Evolutionary conservation across 768 basidiomycete genomes (phyloP).

Genomic region (Austroboletus eburneus): DNA sequence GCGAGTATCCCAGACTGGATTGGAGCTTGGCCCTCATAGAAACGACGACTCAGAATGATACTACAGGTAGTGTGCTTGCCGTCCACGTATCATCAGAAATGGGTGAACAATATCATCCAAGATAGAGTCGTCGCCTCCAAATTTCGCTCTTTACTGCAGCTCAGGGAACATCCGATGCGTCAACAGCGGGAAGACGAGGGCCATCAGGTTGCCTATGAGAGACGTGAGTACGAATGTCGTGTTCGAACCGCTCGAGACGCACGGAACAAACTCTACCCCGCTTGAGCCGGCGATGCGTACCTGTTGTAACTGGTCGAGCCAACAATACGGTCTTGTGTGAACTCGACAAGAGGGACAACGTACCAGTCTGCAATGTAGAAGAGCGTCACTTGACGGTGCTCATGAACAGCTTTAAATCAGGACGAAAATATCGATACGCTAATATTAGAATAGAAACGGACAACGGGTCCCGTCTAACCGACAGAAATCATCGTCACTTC

Average conservation of each 20-base stretch:
- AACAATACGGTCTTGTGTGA: no score
- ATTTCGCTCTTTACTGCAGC: slow-evolving; percentile 45
- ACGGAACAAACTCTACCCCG: slow-evolving; percentile 48
- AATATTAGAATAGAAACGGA: background rate
- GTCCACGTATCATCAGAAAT: no score
- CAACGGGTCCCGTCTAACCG: slow-evolving; percentile 12
- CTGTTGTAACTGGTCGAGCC: slow-evolving; percentile 35
- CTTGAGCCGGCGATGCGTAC: slow-evolving; percentile 53
- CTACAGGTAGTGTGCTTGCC: no score
- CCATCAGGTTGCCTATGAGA: slow-evolving; percentile 35
- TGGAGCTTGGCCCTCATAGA: no score
- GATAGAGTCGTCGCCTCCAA: no score
- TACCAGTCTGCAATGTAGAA: slow-evolving; percentile 51
- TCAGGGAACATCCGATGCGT: slow-evolving; percentile 41
- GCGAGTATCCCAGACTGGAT: no score
- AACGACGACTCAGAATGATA: no score
- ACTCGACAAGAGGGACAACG: no score
- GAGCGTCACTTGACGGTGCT: slow-evolving; percentile 38
- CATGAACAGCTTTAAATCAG: slow-evolving; percentile 41
- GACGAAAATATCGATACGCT: slow-evolving; percentile 2
- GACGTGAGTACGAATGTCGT: no score
- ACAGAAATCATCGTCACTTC: slow-evolving; percentile 52
- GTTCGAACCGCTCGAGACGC: slow-evolving; percentile 8
- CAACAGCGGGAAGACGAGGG: slow-evolving; percentile 47
- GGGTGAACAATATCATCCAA: no score